Percentiles rank a stretch among this genome's conserved stretches.
Evolutionary conservation across 371 early-diverging fungal species (phyloP).

Genomic region (Mucor piriformis): DNA sequence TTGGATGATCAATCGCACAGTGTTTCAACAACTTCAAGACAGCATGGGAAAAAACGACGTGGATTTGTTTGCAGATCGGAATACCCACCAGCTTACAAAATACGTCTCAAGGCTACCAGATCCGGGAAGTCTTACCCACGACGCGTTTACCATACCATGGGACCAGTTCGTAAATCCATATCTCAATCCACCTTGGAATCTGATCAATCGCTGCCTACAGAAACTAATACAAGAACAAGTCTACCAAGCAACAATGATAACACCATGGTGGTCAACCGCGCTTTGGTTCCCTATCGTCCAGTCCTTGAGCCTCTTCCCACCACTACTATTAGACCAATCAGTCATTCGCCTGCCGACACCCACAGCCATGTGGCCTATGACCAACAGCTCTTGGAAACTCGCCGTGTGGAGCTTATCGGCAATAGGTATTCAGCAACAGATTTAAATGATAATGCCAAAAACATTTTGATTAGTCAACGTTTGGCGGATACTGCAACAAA

Average conservation of each 20-base stretch:
- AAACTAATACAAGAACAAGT: constrained; percentile 5
- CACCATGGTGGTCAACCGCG: constrained; percentile 9
- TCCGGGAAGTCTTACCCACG: background rate
- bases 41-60: constrained; percentile 7
- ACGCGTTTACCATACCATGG: constrained; percentile 16
- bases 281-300: constrained; percentile 26
- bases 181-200: constrained; percentile 11
- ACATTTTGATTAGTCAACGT: background rate
- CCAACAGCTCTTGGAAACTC: constrained; percentile 16
- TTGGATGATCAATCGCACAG: constrained; percentile 8
- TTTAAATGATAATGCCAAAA: background rate
- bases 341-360: constrained; percentile 1
- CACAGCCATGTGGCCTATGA: background rate
- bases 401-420: constrained; percentile 16
- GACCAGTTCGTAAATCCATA: background rate
- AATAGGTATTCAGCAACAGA: background rate
- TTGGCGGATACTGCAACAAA: background rate
- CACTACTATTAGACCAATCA: constrained; percentile 3
- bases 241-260: background rate
- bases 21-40: constrained; percentile 11
- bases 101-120: constrained; percentile 23
- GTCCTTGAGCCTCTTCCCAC: background rate
- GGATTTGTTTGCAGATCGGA: constrained; percentile 13
- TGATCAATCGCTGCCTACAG: background rate
- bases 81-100: constrained; percentile 11